Percentiles rank a stretch among this genome's conserved stretches.
Conservation (phyloP, 768 basidiomycete species). For the Lactarius evosmus region DNA sequence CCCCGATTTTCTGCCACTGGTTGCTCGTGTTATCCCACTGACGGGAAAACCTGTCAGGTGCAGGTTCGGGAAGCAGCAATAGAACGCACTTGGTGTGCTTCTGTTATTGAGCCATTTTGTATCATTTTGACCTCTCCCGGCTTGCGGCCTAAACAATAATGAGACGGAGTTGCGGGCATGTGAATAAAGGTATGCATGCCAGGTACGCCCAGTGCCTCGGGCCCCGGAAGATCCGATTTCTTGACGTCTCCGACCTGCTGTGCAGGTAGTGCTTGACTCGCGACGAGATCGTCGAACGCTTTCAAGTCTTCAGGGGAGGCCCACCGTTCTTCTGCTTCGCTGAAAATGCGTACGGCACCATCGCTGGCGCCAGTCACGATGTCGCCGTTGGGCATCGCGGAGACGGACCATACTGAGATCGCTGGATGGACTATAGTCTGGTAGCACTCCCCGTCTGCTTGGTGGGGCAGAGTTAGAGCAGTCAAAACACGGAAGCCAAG, state of each 20-base stretch:
- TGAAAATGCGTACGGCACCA: constrained; percentile 83
- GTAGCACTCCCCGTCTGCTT: constrained; percentile 75
- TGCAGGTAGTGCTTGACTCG: constrained; percentile 73
- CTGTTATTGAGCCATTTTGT: constrained; percentile 71
- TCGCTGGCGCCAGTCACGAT: constrained; percentile 93
- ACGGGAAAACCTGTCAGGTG: not conserved
- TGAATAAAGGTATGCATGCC: constrained; percentile 44
- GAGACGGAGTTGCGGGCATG: not conserved
- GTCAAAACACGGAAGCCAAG: constrained; percentile 6
- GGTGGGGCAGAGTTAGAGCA: constrained; percentile 8
- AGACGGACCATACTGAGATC: constrained; percentile 95
- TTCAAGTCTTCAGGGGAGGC: constrained; percentile 62
- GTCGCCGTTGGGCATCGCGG: constrained; percentile 84
- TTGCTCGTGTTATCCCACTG: constrained; percentile 76
- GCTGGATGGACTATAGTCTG: constrained; percentile 93
- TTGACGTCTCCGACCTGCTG: constrained; percentile 89
- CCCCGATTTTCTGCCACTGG: constrained; percentile 91
- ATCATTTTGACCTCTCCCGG: constrained; percentile 94
- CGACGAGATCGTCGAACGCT: constrained; percentile 70
- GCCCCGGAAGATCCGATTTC: constrained; percentile 82
- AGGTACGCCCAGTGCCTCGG: constrained; percentile 71
- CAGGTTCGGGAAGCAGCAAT: not conserved
- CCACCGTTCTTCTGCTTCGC: constrained; percentile 66
- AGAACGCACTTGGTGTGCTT: constrained; percentile 80
- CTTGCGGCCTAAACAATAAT: constrained; percentile 64